Base-by-base conservation (phyloP, 139 green algal genomes). In the Diplosphaera chodatii region DNA sequence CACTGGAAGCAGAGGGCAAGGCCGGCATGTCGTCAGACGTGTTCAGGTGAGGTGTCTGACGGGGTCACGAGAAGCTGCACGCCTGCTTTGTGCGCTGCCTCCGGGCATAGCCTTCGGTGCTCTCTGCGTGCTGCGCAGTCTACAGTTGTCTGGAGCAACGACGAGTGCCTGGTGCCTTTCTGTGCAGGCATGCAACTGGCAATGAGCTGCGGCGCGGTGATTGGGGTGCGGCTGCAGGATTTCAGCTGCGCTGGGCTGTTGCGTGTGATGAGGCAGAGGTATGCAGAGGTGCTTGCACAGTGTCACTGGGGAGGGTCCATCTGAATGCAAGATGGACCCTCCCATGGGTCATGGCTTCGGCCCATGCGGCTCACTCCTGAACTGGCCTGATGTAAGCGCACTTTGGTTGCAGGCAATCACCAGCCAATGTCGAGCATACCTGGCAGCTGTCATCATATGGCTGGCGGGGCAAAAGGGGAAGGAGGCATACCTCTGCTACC, bases 351-450 rank as follows among this genome's bases (percentile, higher is more conserved):
- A n/a, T n/a, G n/a, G n/a, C n/a, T n/a, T n/a, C n/a, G n/a, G n/a
- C n/a, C n/a, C n/a, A n/a, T n/a, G n/a, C n/a, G n/a, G n/a, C n/a
- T n/a, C n/a, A n/a, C n/a, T n/a, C n/a, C n/a, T n/a, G n/a, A n/a
- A n/a, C n/a, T n/a, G n/a, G n/a, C n/a, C n/a, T n/a, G n/a, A n/a
- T n/a, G n/a, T n/a, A n/a, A n/a, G n/a, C n/a, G n/a, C n/a, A n/a
- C n/a, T n/a, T n/a, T n/a, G n/a, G n/a, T n/a, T n/a, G 40, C 66
- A 71, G 15, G 72, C 72, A 2, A 71, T 68, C 66, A 74, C 64
- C 69, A 85, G 78, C 28, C 84, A 91, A 69, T 77, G 65, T 69
- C 90, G 86, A 63, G 81, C 85, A 0, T 95, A 94, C 72, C 77
- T 95, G 16, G 82, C 83, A 32, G 77, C 81, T 0, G 80, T 94